These are phyloP conservation scores for Arabis hirsuta DNA, from an alignment of 345 rosid species.

Conservation along the genomic window DNA sequence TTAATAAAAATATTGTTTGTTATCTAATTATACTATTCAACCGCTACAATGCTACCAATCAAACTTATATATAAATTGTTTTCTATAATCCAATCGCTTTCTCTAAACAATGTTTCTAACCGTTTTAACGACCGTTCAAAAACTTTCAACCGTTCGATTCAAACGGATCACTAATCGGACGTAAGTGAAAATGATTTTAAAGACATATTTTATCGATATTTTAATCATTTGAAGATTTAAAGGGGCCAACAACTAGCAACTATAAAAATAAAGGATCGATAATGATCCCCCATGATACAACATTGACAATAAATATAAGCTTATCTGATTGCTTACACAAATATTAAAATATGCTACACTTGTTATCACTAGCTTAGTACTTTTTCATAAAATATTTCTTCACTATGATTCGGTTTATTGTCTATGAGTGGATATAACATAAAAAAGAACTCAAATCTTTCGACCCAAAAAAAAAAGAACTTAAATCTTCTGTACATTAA, in stretches of 20 bases:
- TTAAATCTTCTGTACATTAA: neutral
- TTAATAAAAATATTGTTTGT: too few species aligned
- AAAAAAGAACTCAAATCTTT: neutral
- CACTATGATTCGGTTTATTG: neutral
- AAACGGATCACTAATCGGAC: too few species aligned
- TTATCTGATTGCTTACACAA: neutral
- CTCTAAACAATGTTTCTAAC: too few species aligned
- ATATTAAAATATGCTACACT: constrained; percentile 7
- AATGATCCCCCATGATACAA: constrained; percentile 5
- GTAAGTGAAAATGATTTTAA: neutral
- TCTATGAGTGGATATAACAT: neutral
- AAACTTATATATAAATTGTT: too few species aligned
- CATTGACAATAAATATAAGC: too few species aligned
- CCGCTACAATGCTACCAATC: too few species aligned
- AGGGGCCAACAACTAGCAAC: constrained; percentile 23
- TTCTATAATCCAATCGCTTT: too few species aligned
- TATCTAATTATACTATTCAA: too few species aligned
- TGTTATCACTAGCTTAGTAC: neutral
- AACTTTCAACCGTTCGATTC: too few species aligned
- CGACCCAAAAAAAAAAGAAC: too few species aligned
- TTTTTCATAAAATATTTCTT: neutral
- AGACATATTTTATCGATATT: neutral
- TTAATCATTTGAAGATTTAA: neutral
- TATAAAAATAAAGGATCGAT: neutral
- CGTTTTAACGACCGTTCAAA: too few species aligned